Evolutionary conservation across 331 rosid species (phyloP).

Genomic region (Stylosanthes scabra): DNA sequence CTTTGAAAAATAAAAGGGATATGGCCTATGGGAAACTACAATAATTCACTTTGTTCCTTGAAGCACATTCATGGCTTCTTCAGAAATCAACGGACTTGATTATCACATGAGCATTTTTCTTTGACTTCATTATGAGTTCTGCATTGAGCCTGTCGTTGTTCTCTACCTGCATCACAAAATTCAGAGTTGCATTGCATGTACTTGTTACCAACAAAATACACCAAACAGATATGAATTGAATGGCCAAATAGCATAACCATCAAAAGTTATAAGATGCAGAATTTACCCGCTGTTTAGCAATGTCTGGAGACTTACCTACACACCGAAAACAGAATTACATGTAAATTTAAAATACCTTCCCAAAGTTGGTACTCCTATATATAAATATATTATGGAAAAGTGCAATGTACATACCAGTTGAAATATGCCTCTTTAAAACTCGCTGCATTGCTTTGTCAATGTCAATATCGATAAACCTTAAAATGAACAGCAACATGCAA

Average conservation of each 20-base stretch:
- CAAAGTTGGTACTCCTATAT: conserved; percentile 5
- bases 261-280: conserved; percentile 14
- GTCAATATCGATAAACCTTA: conserved; percentile 82
- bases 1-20: conserved; percentile 4
- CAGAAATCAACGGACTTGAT: conserved; percentile 79
- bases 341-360: conserved; percentile 17
- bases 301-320: conserved; percentile 71
- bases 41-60: conserved; percentile 8
- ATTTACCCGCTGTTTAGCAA: conserved; percentile 85
- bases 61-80: conserved; percentile 28
- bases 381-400: conserved; percentile 4
- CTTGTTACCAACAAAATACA: conserved; percentile 31
- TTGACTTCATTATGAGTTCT: conserved; percentile 78
- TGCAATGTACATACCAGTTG: conserved; percentile 63
- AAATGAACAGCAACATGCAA: conserved; percentile 38
- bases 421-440: conserved; percentile 81
- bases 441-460: conserved; percentile 82
- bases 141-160: conserved; percentile 89
- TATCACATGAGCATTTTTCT: conserved; percentile 73
- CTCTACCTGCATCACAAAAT: conserved; percentile 64
- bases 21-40: background rate
- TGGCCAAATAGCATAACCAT: conserved; percentile 11
- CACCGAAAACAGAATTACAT: background rate
- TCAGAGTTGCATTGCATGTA: conserved; percentile 5
- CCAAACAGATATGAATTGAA: conserved; percentile 11